Evolutionary conservation across 495 filamentous ascomycete genomes (phyloP), one percentile per base, ranked within the genome.

Genomic region (Aspergillus ellipticus): DNA sequence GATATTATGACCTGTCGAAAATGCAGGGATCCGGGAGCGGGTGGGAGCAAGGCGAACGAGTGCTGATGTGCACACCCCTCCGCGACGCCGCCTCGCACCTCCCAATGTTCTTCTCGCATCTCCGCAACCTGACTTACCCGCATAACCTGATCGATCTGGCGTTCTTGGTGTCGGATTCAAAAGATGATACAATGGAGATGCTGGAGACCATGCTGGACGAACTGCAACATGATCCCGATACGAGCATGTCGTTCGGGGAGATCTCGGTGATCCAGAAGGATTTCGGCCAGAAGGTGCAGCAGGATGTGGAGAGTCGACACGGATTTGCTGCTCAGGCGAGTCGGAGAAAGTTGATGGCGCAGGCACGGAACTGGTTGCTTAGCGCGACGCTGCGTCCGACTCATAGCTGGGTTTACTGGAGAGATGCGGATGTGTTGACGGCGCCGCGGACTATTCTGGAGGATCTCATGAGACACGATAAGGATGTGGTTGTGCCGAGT

Each of bases 331-430:
- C 95, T 5, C 95, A 99, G 71, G 95, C 95, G 9, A 87, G 84
- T 57, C 79, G 95, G 58, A 84, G 95, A 61, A 99, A 99, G 74
- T 79, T 92, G 62, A 99, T 99, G 95, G 95, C 95, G 3, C 91
- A 96, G 73, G 95, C 95, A 11, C 81, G 95, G 55, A 99, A 99
- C 75, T 99, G 95, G 95, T 71, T 99, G 47, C 73, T 99, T 55
- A 96, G 90, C 62, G 93, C 95, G 21, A 93, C 95, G 16, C 76
- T 99, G 37, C 83, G 94, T 46, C 95, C 95, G 4, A 93, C 92
- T 33, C 95, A 99, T 66, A 95, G 90, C 63, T 99, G 95, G 95
- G 95, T 99, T 22, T 99, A 99, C 65, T 99, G 95, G 95, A 82
- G 95, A 71, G 95, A 99, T 77, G 95, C 94, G 20, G 95, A 99